Percentiles rank a stretch among this genome's conserved stretches.
Conservation (phyloP, 2,329 filamentous ascomycete genomes). For the Paramyrothecium roridum region DNA sequence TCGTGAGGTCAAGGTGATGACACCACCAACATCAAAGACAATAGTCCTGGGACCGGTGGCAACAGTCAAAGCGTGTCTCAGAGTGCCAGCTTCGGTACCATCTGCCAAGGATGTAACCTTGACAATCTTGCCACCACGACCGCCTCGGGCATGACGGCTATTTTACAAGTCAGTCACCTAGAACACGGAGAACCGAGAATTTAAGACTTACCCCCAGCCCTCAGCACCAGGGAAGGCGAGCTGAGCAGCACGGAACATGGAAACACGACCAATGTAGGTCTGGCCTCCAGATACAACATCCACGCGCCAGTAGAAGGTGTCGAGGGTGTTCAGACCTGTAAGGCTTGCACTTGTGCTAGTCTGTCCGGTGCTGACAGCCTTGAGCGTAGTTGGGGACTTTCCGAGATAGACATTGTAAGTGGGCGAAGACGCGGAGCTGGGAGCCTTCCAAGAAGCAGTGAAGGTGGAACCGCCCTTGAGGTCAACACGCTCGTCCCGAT, state of each 20-base stretch:
- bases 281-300: conserved; percentile 16
- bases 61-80: conserved; percentile 33
- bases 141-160: conserved; percentile 27
- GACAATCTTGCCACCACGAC: conserved; percentile 29
- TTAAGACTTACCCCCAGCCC: conserved; percentile 23
- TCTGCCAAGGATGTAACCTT: conserved; percentile 33
- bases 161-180: neutral
- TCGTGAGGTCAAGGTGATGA: conserved; percentile 41
- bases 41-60: conserved; percentile 39
- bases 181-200: no score
- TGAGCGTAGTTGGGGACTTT: conserved; percentile 9
- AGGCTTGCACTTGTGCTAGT: neutral
- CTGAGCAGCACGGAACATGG: conserved; percentile 25
- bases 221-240: conserved; percentile 34
- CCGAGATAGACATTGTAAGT: conserved; percentile 24
- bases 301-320: conserved; percentile 27
- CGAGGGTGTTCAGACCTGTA: conserved; percentile 14
- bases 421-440: conserved; percentile 7
- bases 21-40: conserved; percentile 43
- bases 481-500: conserved; percentile 23
- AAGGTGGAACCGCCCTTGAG: conserved; percentile 8
- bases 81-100: conserved; percentile 22
- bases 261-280: conserved; percentile 19
- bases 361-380: conserved; percentile 5
- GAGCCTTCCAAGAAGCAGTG: conserved; percentile 18